Evolutionary conservation across 2,329 filamentous ascomycete genomes (phyloP).

Genomic region (Cladobotryum mycophilum): DNA sequence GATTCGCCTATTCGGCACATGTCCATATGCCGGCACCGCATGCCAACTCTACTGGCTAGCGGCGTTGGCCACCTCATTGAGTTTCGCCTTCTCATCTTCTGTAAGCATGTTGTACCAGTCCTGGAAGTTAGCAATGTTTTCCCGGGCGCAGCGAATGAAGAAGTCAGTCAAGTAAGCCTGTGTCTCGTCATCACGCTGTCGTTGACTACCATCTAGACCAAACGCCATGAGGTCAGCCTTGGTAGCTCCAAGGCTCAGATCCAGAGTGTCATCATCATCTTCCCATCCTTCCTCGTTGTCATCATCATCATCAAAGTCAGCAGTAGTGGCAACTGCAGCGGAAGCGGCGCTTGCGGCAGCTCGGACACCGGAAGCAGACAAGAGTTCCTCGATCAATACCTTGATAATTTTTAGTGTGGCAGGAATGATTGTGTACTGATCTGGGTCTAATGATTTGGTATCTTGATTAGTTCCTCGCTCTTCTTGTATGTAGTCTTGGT

Average conservation of each 20-base stretch:
- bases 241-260: constrained; percentile 63
- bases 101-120: constrained; percentile 50
- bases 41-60: constrained; percentile 22
- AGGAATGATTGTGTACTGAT: constrained; percentile 80
- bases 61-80: constrained; percentile 44
- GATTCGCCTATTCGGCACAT: too few species aligned
- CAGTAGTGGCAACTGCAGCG: constrained; percentile 53
- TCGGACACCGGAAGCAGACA: constrained; percentile 66
- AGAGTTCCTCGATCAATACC: constrained; percentile 85
- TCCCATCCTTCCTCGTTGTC: constrained; percentile 84
- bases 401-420: constrained; percentile 94
- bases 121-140: constrained; percentile 51
- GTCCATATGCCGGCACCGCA: background rate
- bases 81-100: constrained; percentile 51
- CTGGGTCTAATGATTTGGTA: constrained; percentile 57
- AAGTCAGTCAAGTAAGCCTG: constrained; percentile 78
- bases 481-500: constrained; percentile 14
- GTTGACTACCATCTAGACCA: constrained; percentile 51
- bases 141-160: constrained; percentile 57
- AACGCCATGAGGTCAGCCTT: constrained; percentile 78
- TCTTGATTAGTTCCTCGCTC: constrained; percentile 22
- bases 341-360: constrained; percentile 56
- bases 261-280: constrained; percentile 70
- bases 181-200: constrained; percentile 83
- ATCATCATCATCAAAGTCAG: constrained; percentile 56